These are phyloP conservation scores for Fomitopsis pulvina DNA, from an alignment of 768 basidiomycete genomes.

Conservation along the genomic window DNA sequence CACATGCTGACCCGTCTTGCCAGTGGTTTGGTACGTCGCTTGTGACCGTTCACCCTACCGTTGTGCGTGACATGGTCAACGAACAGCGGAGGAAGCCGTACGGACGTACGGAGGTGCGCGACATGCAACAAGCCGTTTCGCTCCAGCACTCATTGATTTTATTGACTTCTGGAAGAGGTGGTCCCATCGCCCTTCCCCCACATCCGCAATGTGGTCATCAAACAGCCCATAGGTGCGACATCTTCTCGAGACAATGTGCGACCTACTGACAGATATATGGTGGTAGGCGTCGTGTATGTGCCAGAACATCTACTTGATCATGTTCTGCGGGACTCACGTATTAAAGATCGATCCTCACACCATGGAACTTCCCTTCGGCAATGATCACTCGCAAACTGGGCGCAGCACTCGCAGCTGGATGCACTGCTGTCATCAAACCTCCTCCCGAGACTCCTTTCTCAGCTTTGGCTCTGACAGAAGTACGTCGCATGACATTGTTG, in stretches of 20 bases:
- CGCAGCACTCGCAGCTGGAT: constrained; percentile 91
- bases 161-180: constrained; percentile 44
- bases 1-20: not conserved
- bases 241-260: not conserved
- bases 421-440: constrained; percentile 92
- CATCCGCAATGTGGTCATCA: constrained; percentile 81
- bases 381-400: constrained; percentile 92
- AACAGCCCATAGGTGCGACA: constrained; percentile 78
- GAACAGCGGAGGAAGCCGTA: constrained; percentile 82
- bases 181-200: constrained; percentile 70
- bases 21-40: constrained; percentile 87
- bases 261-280: not conserved
- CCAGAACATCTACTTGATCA: not conserved
- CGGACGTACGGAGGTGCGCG: constrained; percentile 79
- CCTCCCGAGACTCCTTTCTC: constrained; percentile 95
- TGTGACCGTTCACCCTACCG: no score
- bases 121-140: not conserved
- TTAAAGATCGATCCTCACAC: constrained; percentile 67
- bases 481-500: constrained; percentile 19
- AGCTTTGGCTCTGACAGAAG: constrained; percentile 86
- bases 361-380: constrained; percentile 93
- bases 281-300: constrained; percentile 44
- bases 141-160: not conserved
- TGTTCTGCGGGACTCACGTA: not conserved
- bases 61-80: constrained; percentile 1